These are phyloP conservation scores for Aleurites moluccanus DNA, from an alignment of 441 rosid species.

Conservation along the genomic window DNA sequence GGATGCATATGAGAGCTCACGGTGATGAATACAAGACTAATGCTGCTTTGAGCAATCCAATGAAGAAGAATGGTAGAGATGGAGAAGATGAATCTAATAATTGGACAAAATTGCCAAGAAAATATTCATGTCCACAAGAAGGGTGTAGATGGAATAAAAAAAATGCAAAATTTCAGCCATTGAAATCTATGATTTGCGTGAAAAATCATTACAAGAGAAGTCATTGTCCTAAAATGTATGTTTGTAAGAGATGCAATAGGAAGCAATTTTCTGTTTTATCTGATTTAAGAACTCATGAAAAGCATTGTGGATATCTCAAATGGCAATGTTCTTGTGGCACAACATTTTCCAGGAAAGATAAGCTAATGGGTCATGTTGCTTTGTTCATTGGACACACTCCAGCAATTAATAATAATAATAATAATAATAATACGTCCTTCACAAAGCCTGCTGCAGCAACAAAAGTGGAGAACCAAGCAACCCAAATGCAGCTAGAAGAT, in stretches of 20 bases:
- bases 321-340: conserved; percentile 94
- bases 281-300: conserved; percentile 88
- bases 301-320: conserved; percentile 75
- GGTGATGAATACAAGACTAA: conserved; percentile 80
- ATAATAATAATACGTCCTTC: not conserved
- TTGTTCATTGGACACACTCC: conserved; percentile 73
- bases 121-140: conserved; percentile 79
- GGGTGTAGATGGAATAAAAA: conserved; percentile 86
- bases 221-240: conserved; percentile 89
- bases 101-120: conserved; percentile 29
- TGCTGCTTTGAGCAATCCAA: conserved; percentile 65
- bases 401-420: conserved; percentile 12
- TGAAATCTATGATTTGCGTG: conserved; percentile 80
- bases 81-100: not conserved
- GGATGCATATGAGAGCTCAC: conserved; percentile 99
- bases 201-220: conserved; percentile 95
- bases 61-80: conserved; percentile 33
- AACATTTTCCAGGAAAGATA: conserved; percentile 79
- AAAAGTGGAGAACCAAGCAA: conserved; percentile 20
- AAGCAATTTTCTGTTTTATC: conserved; percentile 86
- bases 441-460: conserved; percentile 5
- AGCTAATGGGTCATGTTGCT: conserved; percentile 73
- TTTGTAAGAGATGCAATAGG: conserved; percentile 70
- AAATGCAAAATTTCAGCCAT: conserved; percentile 78
- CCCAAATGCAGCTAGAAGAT: conserved; percentile 24